phyloP scores from a whole-genome alignment of 192 early-diverging fungal species.

The Coemansia sp. region DNA sequence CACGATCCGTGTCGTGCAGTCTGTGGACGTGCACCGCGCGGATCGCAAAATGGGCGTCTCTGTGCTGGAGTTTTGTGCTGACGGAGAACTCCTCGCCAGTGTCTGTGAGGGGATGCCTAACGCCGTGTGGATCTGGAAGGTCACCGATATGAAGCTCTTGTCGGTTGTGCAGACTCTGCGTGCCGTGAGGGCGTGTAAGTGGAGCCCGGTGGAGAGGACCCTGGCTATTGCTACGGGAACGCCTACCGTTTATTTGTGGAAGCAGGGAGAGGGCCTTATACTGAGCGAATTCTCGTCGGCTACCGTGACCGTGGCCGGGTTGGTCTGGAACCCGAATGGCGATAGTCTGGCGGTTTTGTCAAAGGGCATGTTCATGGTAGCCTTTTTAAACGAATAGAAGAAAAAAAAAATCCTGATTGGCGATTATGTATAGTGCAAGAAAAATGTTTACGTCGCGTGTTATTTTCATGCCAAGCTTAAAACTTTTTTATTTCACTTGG shows the following conservation, averaged over 20 bases:
- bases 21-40: constrained; percentile 28
- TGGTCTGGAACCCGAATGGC: constrained; percentile 48
- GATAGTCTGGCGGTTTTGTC: constrained; percentile 34
- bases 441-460: not conserved
- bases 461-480: not conserved
- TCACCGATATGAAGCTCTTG: constrained; percentile 23
- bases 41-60: constrained; percentile 6
- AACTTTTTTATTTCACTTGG: not conserved
- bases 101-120: constrained; percentile 37
- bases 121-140: constrained; percentile 47
- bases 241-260: constrained; percentile 48
- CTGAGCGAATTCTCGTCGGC: constrained; percentile 36
- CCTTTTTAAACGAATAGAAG: constrained; percentile 21
- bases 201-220: constrained; percentile 44
- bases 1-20: constrained; percentile 12
- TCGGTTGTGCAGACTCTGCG: constrained; percentile 37
- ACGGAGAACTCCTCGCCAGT: constrained; percentile 34
- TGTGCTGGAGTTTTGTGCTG: constrained; percentile 32
- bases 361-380: constrained; percentile 44
- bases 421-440: not conserved
- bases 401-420: not conserved
- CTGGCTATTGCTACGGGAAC: constrained; percentile 38
- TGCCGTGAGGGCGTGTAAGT: constrained; percentile 30
- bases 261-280: constrained; percentile 30
- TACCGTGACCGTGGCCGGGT: constrained; percentile 1